These are phyloP conservation scores for Capronia epimyces DNA, from an alignment of 2,329 filamentous ascomycete species.

Conservation along the genomic window DNA sequence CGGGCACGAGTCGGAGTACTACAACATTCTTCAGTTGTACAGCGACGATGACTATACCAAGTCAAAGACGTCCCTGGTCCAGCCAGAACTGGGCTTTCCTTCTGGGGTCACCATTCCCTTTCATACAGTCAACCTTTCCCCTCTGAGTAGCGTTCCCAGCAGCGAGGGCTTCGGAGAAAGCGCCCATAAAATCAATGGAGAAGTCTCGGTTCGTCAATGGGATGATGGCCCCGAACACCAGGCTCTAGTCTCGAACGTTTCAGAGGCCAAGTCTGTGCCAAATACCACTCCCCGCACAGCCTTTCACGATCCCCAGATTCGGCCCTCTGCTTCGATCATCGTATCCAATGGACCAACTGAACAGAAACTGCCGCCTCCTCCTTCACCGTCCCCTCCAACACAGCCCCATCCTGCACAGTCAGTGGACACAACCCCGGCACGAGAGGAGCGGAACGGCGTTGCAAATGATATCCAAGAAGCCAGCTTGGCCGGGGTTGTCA, in stretches of 20 bases:
- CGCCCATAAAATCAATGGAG: not conserved
- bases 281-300: not conserved
- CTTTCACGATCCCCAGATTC: not conserved
- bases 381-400: not conserved
- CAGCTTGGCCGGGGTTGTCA: conserved; percentile 12
- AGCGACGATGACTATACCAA: conserved; percentile 23
- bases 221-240: not conserved
- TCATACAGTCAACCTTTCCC: conserved; percentile 16
- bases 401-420: too few species aligned
- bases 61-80: conserved; percentile 21
- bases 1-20: conserved; percentile 20
- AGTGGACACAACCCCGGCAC: not conserved
- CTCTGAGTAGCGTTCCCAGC: conserved; percentile 10
- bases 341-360: not conserved
- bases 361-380: not conserved
- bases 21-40: conserved; percentile 21
- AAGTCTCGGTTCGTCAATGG: not conserved
- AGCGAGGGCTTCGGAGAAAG: not conserved
- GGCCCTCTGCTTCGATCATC: not conserved
- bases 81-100: conserved; percentile 10
- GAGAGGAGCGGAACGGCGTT: conserved; percentile 8
- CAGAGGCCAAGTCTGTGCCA: not conserved
- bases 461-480: not conserved
- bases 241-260: not conserved
- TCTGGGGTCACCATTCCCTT: conserved; percentile 14